phyloP scores from a whole-genome alignment of 768 basidiomycete species.

The Mycena latifolia region DNA sequence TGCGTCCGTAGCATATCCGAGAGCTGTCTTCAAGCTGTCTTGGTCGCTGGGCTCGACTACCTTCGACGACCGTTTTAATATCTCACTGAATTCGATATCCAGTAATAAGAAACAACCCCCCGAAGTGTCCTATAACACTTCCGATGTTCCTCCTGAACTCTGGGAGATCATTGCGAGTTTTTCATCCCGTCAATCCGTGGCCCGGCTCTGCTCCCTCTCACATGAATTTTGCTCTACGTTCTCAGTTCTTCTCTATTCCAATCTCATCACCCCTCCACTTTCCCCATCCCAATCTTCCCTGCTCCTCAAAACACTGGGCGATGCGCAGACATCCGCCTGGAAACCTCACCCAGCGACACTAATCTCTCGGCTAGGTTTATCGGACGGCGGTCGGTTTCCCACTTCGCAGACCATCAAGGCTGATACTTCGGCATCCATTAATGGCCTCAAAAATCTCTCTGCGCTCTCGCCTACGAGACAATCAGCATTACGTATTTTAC shows the following conservation, averaged over 20 bases:
- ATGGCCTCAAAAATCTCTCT: neutral
- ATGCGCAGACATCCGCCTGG: neutral
- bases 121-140: neutral
- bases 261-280: constrained; percentile 9
- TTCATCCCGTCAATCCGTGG: constrained; percentile 19
- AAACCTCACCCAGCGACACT: neutral
- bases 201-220: constrained; percentile 22
- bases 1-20: too few species aligned
- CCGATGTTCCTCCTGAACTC: constrained; percentile 10
- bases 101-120: neutral
- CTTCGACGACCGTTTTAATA: too few species aligned
- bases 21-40: too few species aligned
- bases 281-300: constrained; percentile 6
- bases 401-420: too few species aligned
- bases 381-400: too few species aligned
- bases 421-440: too few species aligned
- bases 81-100: too few species aligned
- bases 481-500: constrained; percentile 8
- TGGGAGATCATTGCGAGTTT: constrained; percentile 16
- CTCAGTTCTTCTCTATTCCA: constrained; percentile 7
- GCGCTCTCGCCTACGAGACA: neutral
- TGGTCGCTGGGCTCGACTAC: too few species aligned
- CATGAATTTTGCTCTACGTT: constrained; percentile 9
- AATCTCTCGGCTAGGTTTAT: neutral
- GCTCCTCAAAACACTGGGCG: constrained; percentile 5